Base-by-base conservation (phyloP, 2,329 filamentous ascomycete genomes). In the Gaeumannomyces sp. region DNA sequence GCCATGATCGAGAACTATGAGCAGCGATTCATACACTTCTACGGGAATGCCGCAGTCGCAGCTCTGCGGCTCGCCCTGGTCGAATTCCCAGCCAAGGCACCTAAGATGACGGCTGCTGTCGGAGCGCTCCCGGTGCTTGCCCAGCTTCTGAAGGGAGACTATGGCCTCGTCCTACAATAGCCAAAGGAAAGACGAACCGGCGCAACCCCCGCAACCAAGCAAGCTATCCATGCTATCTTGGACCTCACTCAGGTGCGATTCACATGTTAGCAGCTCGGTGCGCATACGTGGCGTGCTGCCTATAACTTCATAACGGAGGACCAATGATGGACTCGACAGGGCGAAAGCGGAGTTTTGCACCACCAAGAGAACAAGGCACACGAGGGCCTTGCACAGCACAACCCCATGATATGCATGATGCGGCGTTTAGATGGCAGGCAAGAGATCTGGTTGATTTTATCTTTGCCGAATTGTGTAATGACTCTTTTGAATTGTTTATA, bases 21-120 rank as follows among this genome's bases (percentile, higher is more conserved):
- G 67, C 82, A 86, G 64, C 88, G 90, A 25, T 92, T 98, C 71
- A 78, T 97, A 61, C 80, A 82, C 19, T 92, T 95, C 69, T 99
- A 93, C 71, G 94, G 93, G 1, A 87, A 86, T 62, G 86, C 89
- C 10, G 93, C 86, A 0, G 74, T 90, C n/a, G 89, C 85, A 0
- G 86, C 91, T 1, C 74, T 97, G 69, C 81, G 87, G 53, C 80
- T 85, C 63, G 91, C 90, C 0, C 78, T 94, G 31, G 76, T 95
- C n/a, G 89, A 92, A 16, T 88, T 95, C 61, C 92, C 92, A 0
- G 78, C 77, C 31, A 81, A 78, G 65, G 81, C 81, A 1, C 75
- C 78, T 2, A 74, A 77, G 27, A 79, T 80, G 63, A 81, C 80
- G 1, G 75, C 79, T 1, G 83, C 81, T 1, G 82, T 82, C 2